Evolutionary conservation across 495 filamentous ascomycete species (phyloP), one percentile per base, ranked within the genome.

Genomic region (Xylaria flabelliformis): DNA sequence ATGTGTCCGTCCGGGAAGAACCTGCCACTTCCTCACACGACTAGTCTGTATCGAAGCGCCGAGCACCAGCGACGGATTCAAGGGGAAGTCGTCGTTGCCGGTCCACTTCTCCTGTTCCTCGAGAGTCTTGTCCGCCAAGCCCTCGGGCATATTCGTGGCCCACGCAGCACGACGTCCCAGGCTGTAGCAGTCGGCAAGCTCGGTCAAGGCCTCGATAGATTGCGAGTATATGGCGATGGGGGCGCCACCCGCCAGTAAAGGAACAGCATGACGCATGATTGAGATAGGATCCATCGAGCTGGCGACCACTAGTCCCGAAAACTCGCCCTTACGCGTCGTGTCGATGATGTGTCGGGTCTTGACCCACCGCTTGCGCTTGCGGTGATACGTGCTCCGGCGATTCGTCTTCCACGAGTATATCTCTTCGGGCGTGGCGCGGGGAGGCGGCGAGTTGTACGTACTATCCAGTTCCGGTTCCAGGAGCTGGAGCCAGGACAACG

Each of bases 1-100:
- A 82, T 99, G 96, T 67, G 96, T 98, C 61, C 96, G 85, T 4
- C 94, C 94, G 0, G 96, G 97, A 39, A 98, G 82, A 1, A 97
- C 94, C 83, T 99, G 96, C 92, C 92, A 98, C 39, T 86, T 84
- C 64, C 92, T 87, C 21, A 90, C 89, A 15, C 92, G 86, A 15
- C 89, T 90, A 9, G 90, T 94, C 78, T 98, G 94, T 63, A 99
- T 83, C 46, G 88, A 90, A 12, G 94, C 90, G 2, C 91, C 92
- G 13, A 98, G 86, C 19, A 99, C 73, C 32, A 96, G 80, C 12
- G 93, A 91, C 7, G 96, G 96, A 74, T 98, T 92, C 8, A 97
- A 77, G 0, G 91, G 89, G 80, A 97, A 97, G 67, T 94, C 90
- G 1, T 90, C 86, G 62, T 86, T 86, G 4, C 91, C 86, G 10